These are phyloP conservation scores for Stephania yunnanensis DNA, from an alignment of 164 flowering plant genomes.

Conservation along the genomic window DNA sequence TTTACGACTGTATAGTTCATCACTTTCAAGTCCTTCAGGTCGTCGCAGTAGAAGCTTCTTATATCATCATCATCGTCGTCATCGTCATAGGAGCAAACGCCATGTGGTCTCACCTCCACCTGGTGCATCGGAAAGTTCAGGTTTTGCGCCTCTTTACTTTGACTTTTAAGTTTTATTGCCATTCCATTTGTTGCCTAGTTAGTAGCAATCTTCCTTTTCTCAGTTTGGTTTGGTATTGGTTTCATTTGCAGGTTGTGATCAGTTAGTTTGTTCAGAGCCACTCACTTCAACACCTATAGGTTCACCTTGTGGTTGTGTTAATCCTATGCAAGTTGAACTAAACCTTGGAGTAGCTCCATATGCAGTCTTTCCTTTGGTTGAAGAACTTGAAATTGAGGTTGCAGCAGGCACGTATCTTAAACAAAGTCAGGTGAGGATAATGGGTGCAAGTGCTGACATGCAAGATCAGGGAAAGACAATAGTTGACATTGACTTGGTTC, in stretches of 20 bases:
- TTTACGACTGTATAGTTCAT: constrained; percentile 1
- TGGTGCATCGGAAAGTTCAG: constrained; percentile 30
- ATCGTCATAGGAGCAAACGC: constrained; percentile 29
- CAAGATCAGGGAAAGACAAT: constrained; percentile 66
- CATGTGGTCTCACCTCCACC: constrained; percentile 48
- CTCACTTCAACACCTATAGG: constrained; percentile 73
- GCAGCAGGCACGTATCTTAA: constrained; percentile 78
- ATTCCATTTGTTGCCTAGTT: not conserved
- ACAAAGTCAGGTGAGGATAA: constrained; percentile 88
- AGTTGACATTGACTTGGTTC: constrained; percentile 85
- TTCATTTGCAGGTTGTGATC: constrained; percentile 67
- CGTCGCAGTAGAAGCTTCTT: constrained; percentile 21
- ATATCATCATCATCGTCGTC: constrained; percentile 5
- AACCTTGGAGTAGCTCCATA: constrained; percentile 60
- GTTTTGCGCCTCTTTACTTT: constrained; percentile 10
- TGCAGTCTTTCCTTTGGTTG: constrained; percentile 68
- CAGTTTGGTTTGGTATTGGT: constrained; percentile 4
- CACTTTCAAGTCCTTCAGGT: constrained; percentile 33
- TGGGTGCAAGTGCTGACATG: constrained; percentile 82
- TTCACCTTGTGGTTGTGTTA: constrained; percentile 92
- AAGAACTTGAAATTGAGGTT: constrained; percentile 79
- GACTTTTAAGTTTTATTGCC: not conserved
- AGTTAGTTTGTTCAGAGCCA: constrained; percentile 64
- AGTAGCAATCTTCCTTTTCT: not conserved
- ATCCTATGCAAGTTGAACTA: constrained; percentile 88